Evolutionary conservation across 352 stramenopile species (phyloP), one percentile per base, ranked within the genome.

Genomic region (Blastocystis sp.): DNA sequence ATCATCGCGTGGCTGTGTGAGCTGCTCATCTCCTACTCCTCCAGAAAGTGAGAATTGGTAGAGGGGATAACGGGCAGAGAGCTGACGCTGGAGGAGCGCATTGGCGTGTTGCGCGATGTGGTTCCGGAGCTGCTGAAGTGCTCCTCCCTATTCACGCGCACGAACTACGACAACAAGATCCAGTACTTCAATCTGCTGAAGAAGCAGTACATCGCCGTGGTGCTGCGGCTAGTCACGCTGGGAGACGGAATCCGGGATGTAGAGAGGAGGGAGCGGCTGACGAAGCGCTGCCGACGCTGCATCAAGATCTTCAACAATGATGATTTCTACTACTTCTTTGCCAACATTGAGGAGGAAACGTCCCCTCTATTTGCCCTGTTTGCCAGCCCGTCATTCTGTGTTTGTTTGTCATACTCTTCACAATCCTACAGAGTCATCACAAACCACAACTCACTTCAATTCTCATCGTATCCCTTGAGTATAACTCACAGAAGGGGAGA

Each of bases 281-380:
- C 21, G 52, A 81, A 81, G 71, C 40, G 45, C 9, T 81, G 71
- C 40, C 43, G 71, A 28, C 71, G 71, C 7, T 81, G 71, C 62
- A 64, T 81, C 40, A 64, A 66, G 38, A 40, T 81, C 2, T 81
- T 64, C 40, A 81, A 81, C 52, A 81, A 66, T 21, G 71, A 81
- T 66, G 71, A 81, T 41, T 81, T 81, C 62, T 81, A 81, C 52
- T 65, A 64, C 71, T 81, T 81, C 28, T 81, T 81, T 43, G 62
- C 23, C 14, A 81, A 59, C 34, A 21, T 81, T 23, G 71, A 81
- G 38, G 71, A 81, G 52, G 71, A 81, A 21, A 67, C 52, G 43
- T 19, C 2, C 41, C 52, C 52, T 38, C 34, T 81, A 9, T 64
- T 81, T 40, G 17, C 14, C 11, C 10, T 65, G 34, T 56, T 56